A percentile compares a stretch with the other conserved stretches of the same genome.
Conservation (phyloP, 2,329 filamentous ascomycete species). For the Venturia oleaginea region DNA sequence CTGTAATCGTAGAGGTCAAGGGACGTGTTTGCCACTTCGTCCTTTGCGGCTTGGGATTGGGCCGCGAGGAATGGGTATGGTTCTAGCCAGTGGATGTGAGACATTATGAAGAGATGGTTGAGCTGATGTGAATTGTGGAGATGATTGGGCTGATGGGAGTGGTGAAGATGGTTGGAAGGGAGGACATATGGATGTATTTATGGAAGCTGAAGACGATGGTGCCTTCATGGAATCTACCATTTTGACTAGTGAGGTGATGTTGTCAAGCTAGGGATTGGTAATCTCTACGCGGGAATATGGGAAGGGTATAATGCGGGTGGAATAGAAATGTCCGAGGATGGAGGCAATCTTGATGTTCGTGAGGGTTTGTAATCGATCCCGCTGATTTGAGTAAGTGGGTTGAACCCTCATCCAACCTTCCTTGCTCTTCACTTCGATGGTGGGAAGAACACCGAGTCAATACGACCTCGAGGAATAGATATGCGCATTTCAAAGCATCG, state of each 20-base stretch:
- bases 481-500: background rate
- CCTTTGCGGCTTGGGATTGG: slow-evolving; percentile 5
- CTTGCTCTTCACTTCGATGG: background rate
- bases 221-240: background rate
- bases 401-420: background rate
- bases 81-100: background rate
- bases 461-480: no score
- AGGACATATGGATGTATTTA: no score
- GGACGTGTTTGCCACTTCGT: slow-evolving; percentile 18
- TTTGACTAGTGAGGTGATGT: no score
- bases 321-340: background rate
- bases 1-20: slow-evolving; percentile 24
- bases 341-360: background rate
- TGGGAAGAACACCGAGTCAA: background rate
- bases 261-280: background rate
- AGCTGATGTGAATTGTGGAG: no score
- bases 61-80: background rate
- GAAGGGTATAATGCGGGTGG: background rate
- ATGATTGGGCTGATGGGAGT: no score
- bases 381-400: background rate
- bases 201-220: background rate
- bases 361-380: background rate
- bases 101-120: background rate
- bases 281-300: background rate
- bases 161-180: no score